A percentile compares a stretch with the other conserved stretches of the same genome.
phyloP scores from a whole-genome alignment of 2,329 filamentous ascomycete species.

The Fusarium redolens region DNA sequence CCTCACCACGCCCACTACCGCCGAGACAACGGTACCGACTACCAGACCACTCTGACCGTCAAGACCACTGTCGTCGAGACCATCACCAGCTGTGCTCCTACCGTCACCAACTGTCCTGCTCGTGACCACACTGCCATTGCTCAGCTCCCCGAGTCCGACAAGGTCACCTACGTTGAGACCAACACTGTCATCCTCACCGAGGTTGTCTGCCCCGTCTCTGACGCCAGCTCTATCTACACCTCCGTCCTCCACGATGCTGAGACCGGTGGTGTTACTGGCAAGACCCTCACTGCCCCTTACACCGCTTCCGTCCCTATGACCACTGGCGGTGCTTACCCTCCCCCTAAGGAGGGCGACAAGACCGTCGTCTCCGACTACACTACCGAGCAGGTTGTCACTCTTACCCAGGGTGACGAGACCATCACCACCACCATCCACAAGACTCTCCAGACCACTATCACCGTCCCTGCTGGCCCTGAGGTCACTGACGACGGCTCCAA shows the following conservation, averaged over 20 bases:
- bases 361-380: slow-evolving; percentile 46
- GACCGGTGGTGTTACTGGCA: slow-evolving; percentile 52
- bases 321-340: slow-evolving; percentile 52
- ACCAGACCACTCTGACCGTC: slow-evolving; percentile 59
- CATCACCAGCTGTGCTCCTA: slow-evolving; percentile 68
- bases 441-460: slow-evolving; percentile 55
- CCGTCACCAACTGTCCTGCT: slow-evolving; percentile 67
- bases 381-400: slow-evolving; percentile 50
- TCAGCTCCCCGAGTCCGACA: slow-evolving; percentile 51
- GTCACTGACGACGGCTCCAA: slow-evolving; percentile 32
- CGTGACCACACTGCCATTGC: slow-evolving; percentile 48
- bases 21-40: slow-evolving; percentile 45
- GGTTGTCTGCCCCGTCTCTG: slow-evolving; percentile 59
- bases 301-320: slow-evolving; percentile 38
- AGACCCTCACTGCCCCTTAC: slow-evolving; percentile 41
- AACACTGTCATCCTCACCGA: slow-evolving; percentile 54
- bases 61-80: slow-evolving; percentile 66
- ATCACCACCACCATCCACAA: slow-evolving; percentile 58
- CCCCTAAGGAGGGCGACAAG: slow-evolving; percentile 28
- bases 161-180: slow-evolving; percentile 51
- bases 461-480: slow-evolving; percentile 40
- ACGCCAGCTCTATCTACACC: slow-evolving; percentile 55
- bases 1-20: slow-evolving; percentile 50
- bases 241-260: slow-evolving; percentile 52
- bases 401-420: slow-evolving; percentile 51